Percentiles rank a stretch among this genome's conserved stretches.
Conservation (phyloP, 495 filamentous ascomycete genomes). For the Poronia punctata region DNA sequence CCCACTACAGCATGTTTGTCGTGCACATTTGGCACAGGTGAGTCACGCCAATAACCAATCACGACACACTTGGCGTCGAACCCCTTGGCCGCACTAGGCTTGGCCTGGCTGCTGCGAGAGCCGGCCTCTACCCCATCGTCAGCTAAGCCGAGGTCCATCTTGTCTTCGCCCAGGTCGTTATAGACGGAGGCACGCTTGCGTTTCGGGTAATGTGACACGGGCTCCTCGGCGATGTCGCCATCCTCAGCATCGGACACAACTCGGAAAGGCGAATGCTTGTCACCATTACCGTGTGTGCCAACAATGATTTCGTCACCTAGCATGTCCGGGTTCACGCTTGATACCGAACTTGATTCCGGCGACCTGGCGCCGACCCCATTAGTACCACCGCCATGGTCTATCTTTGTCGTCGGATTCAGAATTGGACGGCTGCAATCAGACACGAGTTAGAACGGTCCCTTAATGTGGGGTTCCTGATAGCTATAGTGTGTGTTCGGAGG, state of each 20-base stretch:
- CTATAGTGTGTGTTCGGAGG: too few relatives aligned
- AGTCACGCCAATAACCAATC: constrained; percentile 50
- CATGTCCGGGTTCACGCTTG: constrained; percentile 29
- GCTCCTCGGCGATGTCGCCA: constrained; percentile 9
- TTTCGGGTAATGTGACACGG: constrained; percentile 33
- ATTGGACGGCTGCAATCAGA: constrained; percentile 5
- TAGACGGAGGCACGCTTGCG: constrained; percentile 42
- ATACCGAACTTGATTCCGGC: constrained; percentile 26
- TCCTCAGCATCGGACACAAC: constrained; percentile 30
- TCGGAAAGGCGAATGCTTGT: constrained; percentile 19
- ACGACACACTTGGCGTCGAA: constrained; percentile 36
- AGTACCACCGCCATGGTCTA: constrained; percentile 17
- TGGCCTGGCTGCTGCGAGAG: constrained; percentile 13
- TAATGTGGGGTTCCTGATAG: too few relatives aligned
- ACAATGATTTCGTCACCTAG: constrained; percentile 43
- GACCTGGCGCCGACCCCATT: constrained; percentile 27
- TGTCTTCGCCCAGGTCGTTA: constrained; percentile 31
- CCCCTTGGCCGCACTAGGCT: constrained; percentile 27
- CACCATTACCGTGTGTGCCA: constrained; percentile 30
- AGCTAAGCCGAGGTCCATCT: constrained; percentile 17
- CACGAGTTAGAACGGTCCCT: too few relatives aligned
- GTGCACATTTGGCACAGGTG: constrained; percentile 28
- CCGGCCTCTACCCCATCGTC: constrained; percentile 19
- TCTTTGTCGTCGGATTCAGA: not conserved
- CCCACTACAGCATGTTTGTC: constrained; percentile 46